A percentile compares a stretch with the other conserved stretches of the same genome.
phyloP scores from a whole-genome alignment of 163 green algal species.

The Scenedesmus sp. region DNA sequence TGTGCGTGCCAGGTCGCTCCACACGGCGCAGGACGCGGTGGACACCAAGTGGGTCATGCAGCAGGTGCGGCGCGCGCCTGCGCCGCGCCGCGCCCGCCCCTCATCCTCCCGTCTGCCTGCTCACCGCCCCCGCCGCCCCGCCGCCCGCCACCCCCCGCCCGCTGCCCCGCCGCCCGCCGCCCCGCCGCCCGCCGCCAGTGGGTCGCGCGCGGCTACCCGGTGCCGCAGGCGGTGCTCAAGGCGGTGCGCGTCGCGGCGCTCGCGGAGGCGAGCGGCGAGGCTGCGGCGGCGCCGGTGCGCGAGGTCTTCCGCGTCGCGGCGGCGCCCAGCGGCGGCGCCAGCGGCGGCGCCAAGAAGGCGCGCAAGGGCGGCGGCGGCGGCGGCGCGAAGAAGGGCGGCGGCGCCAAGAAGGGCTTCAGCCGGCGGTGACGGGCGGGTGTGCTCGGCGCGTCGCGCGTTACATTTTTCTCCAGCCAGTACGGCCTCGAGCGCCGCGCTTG shows the following conservation, averaged over 20 bases:
- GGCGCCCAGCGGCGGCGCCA: background rate
- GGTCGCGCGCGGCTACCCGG: constrained; percentile 61
- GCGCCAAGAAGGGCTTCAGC: constrained; percentile 38
- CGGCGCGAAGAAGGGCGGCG: background rate
- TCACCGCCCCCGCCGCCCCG: no score
- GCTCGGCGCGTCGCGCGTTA: background rate
- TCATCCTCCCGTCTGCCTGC: no score
- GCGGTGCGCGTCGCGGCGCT: constrained; percentile 35
- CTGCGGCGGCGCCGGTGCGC: constrained; percentile 7
- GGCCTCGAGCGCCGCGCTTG: no score
- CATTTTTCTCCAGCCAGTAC: no score
- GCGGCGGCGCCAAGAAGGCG: background rate
- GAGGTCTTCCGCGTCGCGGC: constrained; percentile 27
- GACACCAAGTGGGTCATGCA: constrained; percentile 79
- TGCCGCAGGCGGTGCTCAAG: constrained; percentile 36
- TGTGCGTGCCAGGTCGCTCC: constrained; percentile 63
- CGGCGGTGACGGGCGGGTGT: constrained; percentile 1
- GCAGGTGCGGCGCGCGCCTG: no score
- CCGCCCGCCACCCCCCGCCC: no score
- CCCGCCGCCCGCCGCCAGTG: no score
- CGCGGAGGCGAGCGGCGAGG: constrained; percentile 22
- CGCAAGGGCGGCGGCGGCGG: background rate
- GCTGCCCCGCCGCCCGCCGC: no score
- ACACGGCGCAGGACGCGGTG: constrained; percentile 72
- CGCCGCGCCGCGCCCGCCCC: no score